Conservation (phyloP, 768 basidiomycete species). For the Leccinum pellstonianum region DNA sequence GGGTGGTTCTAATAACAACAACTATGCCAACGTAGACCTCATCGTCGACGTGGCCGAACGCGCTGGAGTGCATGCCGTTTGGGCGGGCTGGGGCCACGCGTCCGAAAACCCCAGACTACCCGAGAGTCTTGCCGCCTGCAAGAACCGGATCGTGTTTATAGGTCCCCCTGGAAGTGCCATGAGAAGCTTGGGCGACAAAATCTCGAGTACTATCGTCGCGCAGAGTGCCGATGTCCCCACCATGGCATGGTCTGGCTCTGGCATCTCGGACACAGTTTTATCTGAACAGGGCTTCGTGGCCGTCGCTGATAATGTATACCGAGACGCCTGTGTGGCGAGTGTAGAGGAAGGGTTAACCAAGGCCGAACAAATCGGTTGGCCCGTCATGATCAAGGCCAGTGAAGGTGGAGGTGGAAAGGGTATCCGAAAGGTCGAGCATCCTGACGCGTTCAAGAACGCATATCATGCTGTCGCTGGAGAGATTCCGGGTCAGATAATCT, state of each 20-base stretch:
- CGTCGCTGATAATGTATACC: constrained; percentile 90
- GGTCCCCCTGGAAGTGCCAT: constrained; percentile 98
- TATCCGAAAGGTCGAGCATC: constrained; percentile 88
- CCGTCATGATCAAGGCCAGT: constrained; percentile 99
- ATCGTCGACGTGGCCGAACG: constrained; percentile 98
- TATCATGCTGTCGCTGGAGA: constrained; percentile 93
- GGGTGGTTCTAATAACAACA: constrained; percentile 98
- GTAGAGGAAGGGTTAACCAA: constrained; percentile 84
- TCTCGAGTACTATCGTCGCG: constrained; percentile 98
- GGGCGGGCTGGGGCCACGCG: constrained; percentile 99
- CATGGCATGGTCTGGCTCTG: constrained; percentile 98
- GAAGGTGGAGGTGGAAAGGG: constrained; percentile 99
- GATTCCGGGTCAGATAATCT: constrained; percentile 74
- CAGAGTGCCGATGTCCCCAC: constrained; percentile 96
- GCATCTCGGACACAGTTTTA: constrained; percentile 82
- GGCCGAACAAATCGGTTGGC: constrained; percentile 90
- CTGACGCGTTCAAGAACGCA: constrained; percentile 90
- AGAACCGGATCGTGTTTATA: constrained; percentile 97
- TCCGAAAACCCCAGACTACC: constrained; percentile 98
- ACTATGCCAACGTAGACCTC: constrained; percentile 99
- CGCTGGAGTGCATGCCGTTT: constrained; percentile 96
- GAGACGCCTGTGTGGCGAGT: constrained; percentile 79
- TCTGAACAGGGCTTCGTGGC: constrained; percentile 88
- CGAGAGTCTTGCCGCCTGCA: constrained; percentile 87
- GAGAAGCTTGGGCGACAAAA: constrained; percentile 99